Base-by-base conservation (phyloP, 345 rosid genomes). In the Murraya koenigii region DNA sequence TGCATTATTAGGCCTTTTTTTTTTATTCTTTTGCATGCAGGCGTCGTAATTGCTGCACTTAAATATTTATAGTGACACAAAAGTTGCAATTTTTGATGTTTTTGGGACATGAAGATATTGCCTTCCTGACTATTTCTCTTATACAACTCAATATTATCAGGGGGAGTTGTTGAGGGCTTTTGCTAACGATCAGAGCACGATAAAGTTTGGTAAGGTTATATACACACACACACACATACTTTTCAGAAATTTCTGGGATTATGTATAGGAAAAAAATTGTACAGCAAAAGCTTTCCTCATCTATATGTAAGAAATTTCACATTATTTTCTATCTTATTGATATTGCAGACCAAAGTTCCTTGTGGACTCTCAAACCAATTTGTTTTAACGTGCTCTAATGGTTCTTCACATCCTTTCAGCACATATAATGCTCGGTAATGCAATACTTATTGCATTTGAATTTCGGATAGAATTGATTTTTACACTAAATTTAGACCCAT, bases 141-240 rank as follows among this genome's bases (percentile, higher is more conserved):
- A 33, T 32, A 67, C 79, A 71, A 30, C 64, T 83, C 79, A 54
- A 36, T 52, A 62, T 70, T 80, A 56, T 80, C 89, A 94, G 98
- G 97, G 98, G 47, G 97, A 94, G 35, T 86, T 93, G 76, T 95
- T 94, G 88, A 91, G 83, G 87, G 87, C 82, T 74, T 94, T 88
- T 79, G 99, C 98, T 61, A 96, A 94, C 80, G 95, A 88, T 80
- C 98, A 92, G 85, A 88, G 87, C 87, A 94, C 94, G 86, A 94
- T 94, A 69, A 92, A 81, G 84, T 96, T 97, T 79, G 98, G 99
- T 94, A 90, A 82, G 97, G 84, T 38, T 60, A 23, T 59, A 72
- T 8, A 54, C 7, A 62, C 22, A 6, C 22, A 19, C 32, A 30
- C 32, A 30, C 1, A 30, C 32, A 41, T 25, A 28, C 19, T 32